Base-by-base conservation (phyloP, 169 alveolate genomes). In the Plasmodium falciparum region DNA sequence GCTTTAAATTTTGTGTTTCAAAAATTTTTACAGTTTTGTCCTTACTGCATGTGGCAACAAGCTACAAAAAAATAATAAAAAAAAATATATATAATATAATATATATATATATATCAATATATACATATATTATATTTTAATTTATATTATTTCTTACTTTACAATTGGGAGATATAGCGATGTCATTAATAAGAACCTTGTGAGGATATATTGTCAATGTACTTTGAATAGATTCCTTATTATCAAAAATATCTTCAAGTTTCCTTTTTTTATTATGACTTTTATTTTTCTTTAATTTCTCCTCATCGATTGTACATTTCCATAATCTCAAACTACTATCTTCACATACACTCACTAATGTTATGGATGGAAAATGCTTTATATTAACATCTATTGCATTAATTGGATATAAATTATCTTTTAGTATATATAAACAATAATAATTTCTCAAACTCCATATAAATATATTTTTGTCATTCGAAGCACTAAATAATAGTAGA, bases 311-410 rank as follows among this genome's bases (percentile, higher is more conserved):
- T 17, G 33, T 29, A 71, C 59, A 85, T 13, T 59, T 85, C 92
- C 92, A 85, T 17, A 85, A 20, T 45, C 72, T 85, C 26, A 85
- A 71, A 85, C 92, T 71, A 52, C 70, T 71, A 17, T 85, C 92
- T 52, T 85, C 92, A 85, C 92, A 85, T 20, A 85, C 92, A 71
- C 92, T 85, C 43, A 85, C 92, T 4, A 85, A 47, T 24, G 72
- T 43, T 24, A 72, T 43, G 8, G 50, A 43, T 17, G 92, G 92
- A 20, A 58, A 85, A 20, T 54, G 43, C n/a, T 61, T 85, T 22
- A 85, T 62, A 61, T 85, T 85, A 5, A 85, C 62, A 45, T 70
- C 92, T n/a, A 85, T 85, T 9, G 92, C 70, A 62, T 85, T 85
- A 52, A 85, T 85, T 24, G 92, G 33, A 59, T 71, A 85, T 50